Evolutionary conservation across 306 rosid species (phyloP).

Genomic region (Casuarina cunninghamiana): DNA sequence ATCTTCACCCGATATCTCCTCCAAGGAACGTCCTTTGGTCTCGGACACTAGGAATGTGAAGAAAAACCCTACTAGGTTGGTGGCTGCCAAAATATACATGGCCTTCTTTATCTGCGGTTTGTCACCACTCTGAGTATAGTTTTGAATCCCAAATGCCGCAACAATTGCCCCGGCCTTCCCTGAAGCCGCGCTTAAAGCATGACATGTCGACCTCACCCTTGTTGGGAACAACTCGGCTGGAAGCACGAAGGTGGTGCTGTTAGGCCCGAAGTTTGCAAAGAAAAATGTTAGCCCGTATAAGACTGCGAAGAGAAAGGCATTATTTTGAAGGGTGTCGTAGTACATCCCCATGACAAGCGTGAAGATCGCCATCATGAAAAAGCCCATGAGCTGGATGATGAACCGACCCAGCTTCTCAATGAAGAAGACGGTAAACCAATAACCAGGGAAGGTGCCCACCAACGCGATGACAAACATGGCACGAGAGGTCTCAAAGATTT

Average conservation of each 20-base stretch:
- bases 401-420: conserved; percentile 60
- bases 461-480: conserved; percentile 76
- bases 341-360: conserved; percentile 53
- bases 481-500: conserved; percentile 58
- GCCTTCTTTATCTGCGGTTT: background rate
- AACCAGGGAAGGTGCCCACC: conserved; percentile 70
- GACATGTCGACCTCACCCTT: conserved; percentile 66
- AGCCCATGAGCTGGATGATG: conserved; percentile 68
- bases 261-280: conserved; percentile 81
- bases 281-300: conserved; percentile 62
- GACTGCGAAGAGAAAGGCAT: background rate
- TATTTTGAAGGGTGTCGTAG: conserved; percentile 28
- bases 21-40: conserved; percentile 78
- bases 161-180: conserved; percentile 77
- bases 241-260: conserved; percentile 73
- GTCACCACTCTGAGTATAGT: conserved; percentile 4
- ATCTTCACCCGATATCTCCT: conserved; percentile 84
- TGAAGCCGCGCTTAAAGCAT: conserved; percentile 64
- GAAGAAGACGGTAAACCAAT: conserved; percentile 72
- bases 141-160: conserved; percentile 59
- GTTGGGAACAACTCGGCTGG: conserved; percentile 84
- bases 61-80: conserved; percentile 58
- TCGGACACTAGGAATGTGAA: conserved; percentile 58
- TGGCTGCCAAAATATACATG: conserved; percentile 56
- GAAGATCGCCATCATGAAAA: conserved; percentile 82